Base-by-base conservation (phyloP, 2,329 filamentous ascomycete genomes). In the Arthrobotrys iridis region DNA sequence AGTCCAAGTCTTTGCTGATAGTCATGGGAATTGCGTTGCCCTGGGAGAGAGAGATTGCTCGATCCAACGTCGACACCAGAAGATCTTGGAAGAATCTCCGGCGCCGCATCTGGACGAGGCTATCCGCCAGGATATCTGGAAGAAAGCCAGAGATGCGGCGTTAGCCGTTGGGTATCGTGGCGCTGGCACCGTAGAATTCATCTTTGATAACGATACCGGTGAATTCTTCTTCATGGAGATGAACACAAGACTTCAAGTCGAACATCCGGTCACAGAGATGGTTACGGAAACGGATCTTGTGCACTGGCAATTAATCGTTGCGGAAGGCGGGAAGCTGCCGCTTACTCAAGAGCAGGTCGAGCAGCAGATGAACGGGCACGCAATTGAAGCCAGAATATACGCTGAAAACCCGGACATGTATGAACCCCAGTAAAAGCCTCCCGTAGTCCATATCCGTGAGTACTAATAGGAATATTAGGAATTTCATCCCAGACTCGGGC, bases 351-450 rank as follows among this genome's bases (percentile, higher is more conserved):
- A 86, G 52, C 84, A 90, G 72, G 87, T 92, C 24, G 87, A 90
- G 78, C 84, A 86, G 74, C 86, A 88, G 77, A 98, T 99, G 81
- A 85, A 85, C 48, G 95, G 95, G 1, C 92, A 93, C 79, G 95
- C 93, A 8, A 96, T 99, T 76, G 95, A 99, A 84, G 94, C 94
- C 13, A 88, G 95, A 70, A 97, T 99, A 78, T 99, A 99, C 81
- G 95, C 95, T 6, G 95, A 99, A 82, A 96, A 93, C 80, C 95
- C 95, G 0, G 91, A 92, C 78, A 91, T 87, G 82, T 64, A 72
- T 0, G 59, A 22, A 4, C n/a, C 35, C 5, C 45, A n/a, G n/a
- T n/a, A 15, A 15, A 1, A 24, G 11, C 28, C 7, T 11, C 24
- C 30, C 37, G 15, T 2, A 8, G 18, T 55, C n/a, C n/a, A n/a